Evolutionary conservation across 1,284 basidiomycete species (phyloP).

Genomic region (Irpex sp.): DNA sequence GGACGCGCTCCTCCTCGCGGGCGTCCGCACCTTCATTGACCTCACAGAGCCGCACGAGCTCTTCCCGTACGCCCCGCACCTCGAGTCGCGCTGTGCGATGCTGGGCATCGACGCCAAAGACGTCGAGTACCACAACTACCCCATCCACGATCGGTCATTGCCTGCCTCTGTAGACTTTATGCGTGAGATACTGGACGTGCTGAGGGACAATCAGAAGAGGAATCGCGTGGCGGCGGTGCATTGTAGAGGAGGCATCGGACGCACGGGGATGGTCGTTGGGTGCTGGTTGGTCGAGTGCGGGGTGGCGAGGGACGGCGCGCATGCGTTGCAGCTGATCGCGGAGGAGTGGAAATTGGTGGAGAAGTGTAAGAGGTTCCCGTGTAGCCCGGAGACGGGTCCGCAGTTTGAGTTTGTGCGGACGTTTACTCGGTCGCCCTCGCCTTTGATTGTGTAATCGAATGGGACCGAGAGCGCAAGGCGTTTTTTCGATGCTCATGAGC

Average conservation of each 20-base stretch:
- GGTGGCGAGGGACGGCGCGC: conserved; percentile 53
- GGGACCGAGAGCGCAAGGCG: background rate
- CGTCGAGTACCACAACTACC: conserved; percentile 72
- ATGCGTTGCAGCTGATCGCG: conserved; percentile 61
- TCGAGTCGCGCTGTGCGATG: conserved; percentile 46
- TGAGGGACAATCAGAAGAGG: conserved; percentile 52
- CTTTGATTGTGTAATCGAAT: background rate
- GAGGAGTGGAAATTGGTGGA: conserved; percentile 70
- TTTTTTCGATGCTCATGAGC: background rate
- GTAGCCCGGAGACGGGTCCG: conserved; percentile 74
- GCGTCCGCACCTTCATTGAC: conserved; percentile 76
- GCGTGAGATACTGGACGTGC: conserved; percentile 50
- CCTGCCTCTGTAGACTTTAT: conserved; percentile 54
- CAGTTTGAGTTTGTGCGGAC: conserved; percentile 70
- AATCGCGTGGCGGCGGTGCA: conserved; percentile 64
- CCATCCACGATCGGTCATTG: conserved; percentile 69
- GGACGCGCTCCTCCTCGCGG: conserved; percentile 62
- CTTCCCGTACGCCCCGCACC: conserved; percentile 55
- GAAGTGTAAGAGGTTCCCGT: conserved; percentile 69
- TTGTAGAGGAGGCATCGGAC: conserved; percentile 72
- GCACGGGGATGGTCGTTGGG: conserved; percentile 72
- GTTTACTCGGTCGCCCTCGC: conserved; percentile 27
- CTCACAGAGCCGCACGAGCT: conserved; percentile 73
- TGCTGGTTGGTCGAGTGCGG: conserved; percentile 75
- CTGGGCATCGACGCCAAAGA: conserved; percentile 49